Evolutionary conservation across 805 yeast genomes (phyloP), one percentile per base, ranked within the genome.

Genomic region (Ogataea glucozyma): DNA sequence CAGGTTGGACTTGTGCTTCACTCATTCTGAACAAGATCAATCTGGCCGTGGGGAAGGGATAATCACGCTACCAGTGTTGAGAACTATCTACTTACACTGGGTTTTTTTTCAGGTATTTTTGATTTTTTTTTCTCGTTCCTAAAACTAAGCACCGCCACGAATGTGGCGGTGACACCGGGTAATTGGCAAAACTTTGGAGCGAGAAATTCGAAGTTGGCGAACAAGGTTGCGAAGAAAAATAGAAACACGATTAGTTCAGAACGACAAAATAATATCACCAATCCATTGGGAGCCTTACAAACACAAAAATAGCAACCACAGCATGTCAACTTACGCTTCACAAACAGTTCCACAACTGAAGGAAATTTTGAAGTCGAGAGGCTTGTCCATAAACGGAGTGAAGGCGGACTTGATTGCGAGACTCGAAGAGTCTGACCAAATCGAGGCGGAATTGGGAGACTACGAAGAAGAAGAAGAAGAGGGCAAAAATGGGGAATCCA

Each of bases 281-380:
- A 23, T 30, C 40, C 32, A 19, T 33, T 22, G 24, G 12, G 31
- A 30, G 14, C 19, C 17, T 6, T 24, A 19, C 6, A 30, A 17
- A 12, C 11, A 40, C 3, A 26, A 26, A 22, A 11, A n/a, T 12
- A 19, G 40, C 31, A 14, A n/a, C n/a, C 4, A 23, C 14, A 46
- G 27, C 43, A 79, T 79, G 83, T 51, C 78, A 13, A 73, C 73
- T 9, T 83, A 81, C 60, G 59, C 78, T n/a, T 58, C 81, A n/a
- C 73, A 78, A 50, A 83, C 90, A 2, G 97, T 89, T 39, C 81
- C 83, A 14, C 96, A 89, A 69, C 75, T 91, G 64, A 90, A 87
- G 62, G 96, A 85, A 48, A 57, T 78, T 43, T 74, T 91, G 54
- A 83, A 83, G 54, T 65, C 73, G 17, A 80, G 81, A 48, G 85